These are phyloP conservation scores for Syzygium grande DNA, from an alignment of 345 rosid species.

Conservation along the genomic window DNA sequence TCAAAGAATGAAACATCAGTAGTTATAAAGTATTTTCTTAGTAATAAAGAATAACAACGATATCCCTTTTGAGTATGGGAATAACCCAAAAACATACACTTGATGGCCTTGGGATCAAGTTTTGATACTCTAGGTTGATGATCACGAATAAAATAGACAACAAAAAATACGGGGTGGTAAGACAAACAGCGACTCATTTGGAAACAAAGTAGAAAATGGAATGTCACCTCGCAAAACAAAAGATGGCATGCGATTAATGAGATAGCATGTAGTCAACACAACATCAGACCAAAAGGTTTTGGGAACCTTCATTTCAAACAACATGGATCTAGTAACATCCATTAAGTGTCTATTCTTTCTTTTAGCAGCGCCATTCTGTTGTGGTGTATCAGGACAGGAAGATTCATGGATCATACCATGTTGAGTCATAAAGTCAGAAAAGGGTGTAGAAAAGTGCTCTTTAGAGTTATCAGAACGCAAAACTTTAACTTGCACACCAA, in stretches of 20 bases:
- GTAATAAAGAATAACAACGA: neutral
- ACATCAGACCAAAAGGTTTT: neutral
- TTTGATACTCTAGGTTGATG: neutral
- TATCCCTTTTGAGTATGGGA: neutral
- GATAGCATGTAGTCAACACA: neutral
- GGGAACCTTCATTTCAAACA: neutral
- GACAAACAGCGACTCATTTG: neutral
- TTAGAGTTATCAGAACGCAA: neutral
- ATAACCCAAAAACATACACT: neutral
- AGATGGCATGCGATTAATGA: neutral
- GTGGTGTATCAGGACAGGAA: neutral
- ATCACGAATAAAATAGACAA: neutral
- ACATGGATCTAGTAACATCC: neutral
- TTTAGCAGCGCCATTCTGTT: neutral
- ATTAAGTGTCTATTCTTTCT: neutral
- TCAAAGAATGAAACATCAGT: neutral
- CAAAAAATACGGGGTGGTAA: neutral
- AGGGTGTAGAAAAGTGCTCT: neutral
- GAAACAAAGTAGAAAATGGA: neutral
- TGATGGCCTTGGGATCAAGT: neutral
- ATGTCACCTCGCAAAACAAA: neutral
- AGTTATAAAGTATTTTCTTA: neutral
- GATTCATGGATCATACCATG: neutral
- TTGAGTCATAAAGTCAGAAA: neutral
- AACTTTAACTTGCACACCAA: neutral